These are phyloP conservation scores for Heterobasidion occidentale DNA, from an alignment of 1,284 basidiomycete genomes.

Conservation along the genomic window DNA sequence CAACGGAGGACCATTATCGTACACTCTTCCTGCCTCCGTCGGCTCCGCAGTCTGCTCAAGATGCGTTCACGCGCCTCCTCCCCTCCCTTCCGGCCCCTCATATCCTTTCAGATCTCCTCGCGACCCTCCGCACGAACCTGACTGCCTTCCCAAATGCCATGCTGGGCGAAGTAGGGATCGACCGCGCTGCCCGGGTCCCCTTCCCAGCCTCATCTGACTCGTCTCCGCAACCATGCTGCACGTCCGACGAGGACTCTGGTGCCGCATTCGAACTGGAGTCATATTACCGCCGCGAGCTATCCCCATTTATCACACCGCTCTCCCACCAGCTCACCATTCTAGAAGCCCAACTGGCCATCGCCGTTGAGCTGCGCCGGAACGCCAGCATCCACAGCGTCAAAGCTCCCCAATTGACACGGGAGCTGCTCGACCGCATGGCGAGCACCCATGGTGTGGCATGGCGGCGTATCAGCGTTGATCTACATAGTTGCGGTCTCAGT, in stretches of 20 bases:
- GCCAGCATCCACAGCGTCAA: constrained; percentile 79
- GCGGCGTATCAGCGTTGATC: constrained; percentile 57
- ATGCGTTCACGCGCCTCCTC: constrained; percentile 42
- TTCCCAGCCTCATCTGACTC: constrained; percentile 32
- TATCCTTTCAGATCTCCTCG: constrained; percentile 41
- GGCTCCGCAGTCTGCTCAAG: constrained; percentile 22
- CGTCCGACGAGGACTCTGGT: not conserved
- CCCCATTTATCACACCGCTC: constrained; percentile 64
- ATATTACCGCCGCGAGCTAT: constrained; percentile 37
- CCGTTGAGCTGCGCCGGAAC: constrained; percentile 61
- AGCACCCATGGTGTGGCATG: constrained; percentile 43
- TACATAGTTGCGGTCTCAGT: constrained; percentile 76
- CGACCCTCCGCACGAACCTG: constrained; percentile 48
- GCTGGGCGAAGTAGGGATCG: constrained; percentile 80
- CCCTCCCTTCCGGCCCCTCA: constrained; percentile 55
- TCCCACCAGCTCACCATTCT: constrained; percentile 67
- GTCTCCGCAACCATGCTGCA: not conserved
- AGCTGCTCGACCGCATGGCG: constrained; percentile 49
- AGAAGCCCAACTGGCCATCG: constrained; percentile 72
- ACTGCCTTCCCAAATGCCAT: constrained; percentile 55
- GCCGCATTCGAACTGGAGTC: constrained; percentile 12
- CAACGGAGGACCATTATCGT: constrained; percentile 63
- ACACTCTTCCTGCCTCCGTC: constrained; percentile 39
- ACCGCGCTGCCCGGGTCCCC: constrained; percentile 66
- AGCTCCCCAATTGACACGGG: constrained; percentile 52